Base-by-base conservation (phyloP, 768 basidiomycete species). In the Galerina marginata region DNA sequence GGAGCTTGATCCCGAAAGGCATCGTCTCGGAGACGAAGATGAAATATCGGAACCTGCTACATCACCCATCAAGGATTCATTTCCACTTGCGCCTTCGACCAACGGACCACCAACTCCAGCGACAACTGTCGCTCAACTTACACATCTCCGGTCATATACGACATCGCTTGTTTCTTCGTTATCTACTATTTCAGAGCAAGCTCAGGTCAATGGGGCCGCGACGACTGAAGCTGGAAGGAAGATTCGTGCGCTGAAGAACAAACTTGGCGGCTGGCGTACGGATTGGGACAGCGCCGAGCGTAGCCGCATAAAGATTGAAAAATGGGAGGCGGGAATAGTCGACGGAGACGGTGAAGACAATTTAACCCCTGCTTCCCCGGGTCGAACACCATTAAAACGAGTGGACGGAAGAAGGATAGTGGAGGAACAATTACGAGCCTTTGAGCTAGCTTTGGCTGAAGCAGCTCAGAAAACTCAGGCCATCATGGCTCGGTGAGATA, bases 281-380 rank as follows among this genome's bases (percentile, higher is more conserved):
- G 93, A 95, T 56, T 92, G 88, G 83, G 93, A 95, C 65, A 91
- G 88, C 62, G 93, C 92, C 42, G 93, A 95, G 70, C 83, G 86
- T 47, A 95, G 93, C 68, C 83, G 90, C 37, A 68, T 80, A 59
- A 84, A 79, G 71, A 92, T 95, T 57, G 91, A 92, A 72, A 82
- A 79, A 70, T 94, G 93, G 93, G 93, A 95, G 68, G 81, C 84
- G 7, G 90, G 85, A 1, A 70, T 82, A 23, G 72, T 74, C 59
- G 84, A 84, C 26, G 79, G 77, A 10, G 76, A 75, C 16, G 45
- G 45, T 6, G 72, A 72, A 44, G 65, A 61, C 12, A 60, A 55
- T 36, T 49, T 65, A 62, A 71, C 59, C 29, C 64, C 74, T 23
- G 53, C 69, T 25, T 74, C 77, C 23, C 74, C 76, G 6, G 68